Evolutionary conservation across 352 stramenopile species (phyloP), one percentile per base, ranked within the genome.

Genomic region (Phytophthora nicotianae): DNA sequence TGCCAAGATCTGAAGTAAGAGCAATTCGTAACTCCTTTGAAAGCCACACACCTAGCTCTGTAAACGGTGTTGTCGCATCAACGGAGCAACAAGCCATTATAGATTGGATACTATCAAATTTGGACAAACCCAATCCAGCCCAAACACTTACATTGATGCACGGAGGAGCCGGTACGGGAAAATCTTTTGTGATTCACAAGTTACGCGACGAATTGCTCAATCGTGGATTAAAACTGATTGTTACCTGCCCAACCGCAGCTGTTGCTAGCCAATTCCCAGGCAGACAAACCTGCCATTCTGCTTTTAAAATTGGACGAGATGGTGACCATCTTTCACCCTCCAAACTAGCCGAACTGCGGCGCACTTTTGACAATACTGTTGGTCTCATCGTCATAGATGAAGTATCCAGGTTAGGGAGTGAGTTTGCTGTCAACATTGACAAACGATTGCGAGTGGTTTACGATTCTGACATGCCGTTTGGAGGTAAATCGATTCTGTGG

Each of bases 191-290:
- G 1, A 49, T 49, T 32, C 42, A 49, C 21, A 32, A 19, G 11
- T 21, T 49, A 4, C 42, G 21, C 20, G 37, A 49, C 19, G 38
- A 21, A 46, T 49, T 13, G n/a, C 3, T 16, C 0, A 49, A 41
- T 42, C 21, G 37, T 0, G 37, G 37, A 13, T 3, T 40, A 1
- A 37, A 60, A 60, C 37, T 9, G 2, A 16, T 46, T 1, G 38
- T 51, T 19, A 52, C 27, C 16, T 59, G 51, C 10, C 41, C 51
- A 2, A 35, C 51, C 26, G 35, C 17, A 24, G 41, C 41, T 11
- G 51, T 27, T 14, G 51, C 41, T 9, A 51, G 51, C 19, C 51
- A 50, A 27, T 51, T 59, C 37, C 27, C 51, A 14, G 40, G 41
- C 8, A 24, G 50, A 11, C 13, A 29, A 26, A 59, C 51, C 2